Evolutionary conservation across 305 asterid species (phyloP), one percentile per base, ranked within the genome.

Genomic region (Fraxinus baroniana): DNA sequence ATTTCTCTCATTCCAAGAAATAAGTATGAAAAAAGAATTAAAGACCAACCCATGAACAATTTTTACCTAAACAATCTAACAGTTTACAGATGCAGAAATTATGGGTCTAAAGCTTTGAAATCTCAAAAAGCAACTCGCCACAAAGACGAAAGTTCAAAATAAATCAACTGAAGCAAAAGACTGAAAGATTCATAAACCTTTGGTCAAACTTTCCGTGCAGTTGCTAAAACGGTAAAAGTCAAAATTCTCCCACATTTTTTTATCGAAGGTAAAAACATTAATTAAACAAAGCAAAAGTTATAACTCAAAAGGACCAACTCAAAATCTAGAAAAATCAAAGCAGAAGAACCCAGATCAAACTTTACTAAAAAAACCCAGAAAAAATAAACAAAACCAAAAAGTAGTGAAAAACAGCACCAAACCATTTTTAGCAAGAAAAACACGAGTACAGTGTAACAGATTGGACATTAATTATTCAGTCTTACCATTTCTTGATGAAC

Each of bases 51-150:
- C 72, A 22, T 30, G 46, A 84, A 85, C 81, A 83, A 36, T 17
- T 77, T 72, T 75, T 24, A 24, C 81, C 60, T 74, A 17, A 78
- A 76, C 68, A 79, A 55, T 57, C 77, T 74, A 77, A 33, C 36
- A 41, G 62, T 30, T 78, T 12, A 66, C 70, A 77, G 46, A 83
- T 74, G 39, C 70, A 22, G 70, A 18, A 83, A 41, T 41, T 44
- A 2, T 18, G 33, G 85, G 78, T 73, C 72, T 39, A 77, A 33
- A 78, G 77, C 82, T 83, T 78, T 74, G 89, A 81, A 73, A 80
- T 78, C 18, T 57, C 10, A 66, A 80, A 52, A 79, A 36, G 46
- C 80, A 66, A 41, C 73, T 49, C 30, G 49, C 30, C 37, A 49
- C 62, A 37, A 71, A 32, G 76, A 33, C 5, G 44, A 78, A 33